Percentiles rank a stretch among this genome's conserved stretches.
phyloP scores from a whole-genome alignment of 2,329 filamentous ascomycete species.

The Colletotrichum caudatum region DNA sequence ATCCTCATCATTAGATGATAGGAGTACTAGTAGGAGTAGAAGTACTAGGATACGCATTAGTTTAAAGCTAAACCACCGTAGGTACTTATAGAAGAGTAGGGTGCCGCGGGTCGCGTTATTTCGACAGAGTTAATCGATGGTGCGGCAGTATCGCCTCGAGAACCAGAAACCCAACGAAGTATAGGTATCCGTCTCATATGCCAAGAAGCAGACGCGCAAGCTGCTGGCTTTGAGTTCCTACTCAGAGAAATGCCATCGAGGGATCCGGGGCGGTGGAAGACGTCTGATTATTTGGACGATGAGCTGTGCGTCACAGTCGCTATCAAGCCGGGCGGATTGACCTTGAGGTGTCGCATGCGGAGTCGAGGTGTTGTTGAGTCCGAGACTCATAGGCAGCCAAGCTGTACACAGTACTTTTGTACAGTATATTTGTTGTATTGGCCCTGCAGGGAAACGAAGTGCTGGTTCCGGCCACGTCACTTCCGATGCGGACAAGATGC shows the following conservation, averaged over 20 bases:
- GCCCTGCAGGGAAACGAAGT: not conserved
- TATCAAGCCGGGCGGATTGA: not conserved
- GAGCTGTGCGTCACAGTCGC: not conserved
- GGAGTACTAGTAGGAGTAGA: not conserved
- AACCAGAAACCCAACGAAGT: not conserved
- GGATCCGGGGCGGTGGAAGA: not conserved
- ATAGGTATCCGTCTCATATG: not conserved
- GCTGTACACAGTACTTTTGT: not conserved
- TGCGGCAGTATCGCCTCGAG: not conserved
- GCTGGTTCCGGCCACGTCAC: not conserved
- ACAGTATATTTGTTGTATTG: not conserved
- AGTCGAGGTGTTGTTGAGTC: not conserved
- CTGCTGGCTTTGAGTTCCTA: slow-evolving; percentile 8
- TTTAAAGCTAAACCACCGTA: not conserved
- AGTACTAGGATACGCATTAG: not conserved
- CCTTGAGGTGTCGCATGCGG: not conserved
- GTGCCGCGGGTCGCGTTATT: not conserved
- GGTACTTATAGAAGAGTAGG: not conserved
- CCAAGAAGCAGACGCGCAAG: slow-evolving; percentile 2
- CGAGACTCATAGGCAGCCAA: not conserved
- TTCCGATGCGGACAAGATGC: not conserved
- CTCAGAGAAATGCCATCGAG: not conserved
- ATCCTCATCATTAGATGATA: not conserved
- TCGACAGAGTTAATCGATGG: not conserved
- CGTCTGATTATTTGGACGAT: not conserved